Percentiles rank a stretch among this genome's conserved stretches.
These are phyloP conservation scores for Kluyveromyces wickerhamii DNA, from an alignment of 805 yeast genomes.

Conservation along the genomic window DNA sequence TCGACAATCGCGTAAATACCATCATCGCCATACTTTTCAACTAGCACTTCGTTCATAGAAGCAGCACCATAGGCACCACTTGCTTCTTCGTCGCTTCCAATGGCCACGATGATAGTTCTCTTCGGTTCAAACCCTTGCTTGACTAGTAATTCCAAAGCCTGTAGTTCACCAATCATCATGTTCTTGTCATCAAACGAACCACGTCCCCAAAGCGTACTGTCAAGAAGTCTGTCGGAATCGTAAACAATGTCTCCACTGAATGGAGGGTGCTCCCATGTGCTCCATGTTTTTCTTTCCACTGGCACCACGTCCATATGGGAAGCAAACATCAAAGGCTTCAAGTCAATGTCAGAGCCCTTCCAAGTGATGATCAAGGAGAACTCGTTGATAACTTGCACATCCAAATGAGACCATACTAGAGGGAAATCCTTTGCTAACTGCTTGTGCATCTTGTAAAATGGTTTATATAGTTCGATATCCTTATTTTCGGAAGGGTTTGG, in stretches of 20 bases:
- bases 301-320: constrained; percentile 85
- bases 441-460: constrained; percentile 39
- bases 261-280: constrained; percentile 60
- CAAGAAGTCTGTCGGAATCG: constrained; percentile 36
- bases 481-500: constrained; percentile 41
- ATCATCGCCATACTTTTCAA: constrained; percentile 48
- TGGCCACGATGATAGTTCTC: constrained; percentile 52
- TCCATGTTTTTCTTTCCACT: constrained; percentile 47
- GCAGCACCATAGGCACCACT: constrained; percentile 57
- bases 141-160: constrained; percentile 47
- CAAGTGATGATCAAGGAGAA: constrained; percentile 59
- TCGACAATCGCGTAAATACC: constrained; percentile 57
- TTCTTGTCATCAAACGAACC: constrained; percentile 71
- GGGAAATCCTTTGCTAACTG: constrained; percentile 53
- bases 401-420: constrained; percentile 37
- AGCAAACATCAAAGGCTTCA: constrained; percentile 60
- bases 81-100: constrained; percentile 74
- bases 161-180: constrained; percentile 52
- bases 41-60: constrained; percentile 37
- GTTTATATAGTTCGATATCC: constrained; percentile 31
- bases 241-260: constrained; percentile 53
- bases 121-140: constrained; percentile 40
- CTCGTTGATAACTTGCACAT: constrained; percentile 49
- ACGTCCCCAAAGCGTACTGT: constrained; percentile 59
- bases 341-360: constrained; percentile 41